Evolutionary conservation across 2,329 filamentous ascomycete species (phyloP).

Genomic region (Teratosphaeriaceae sp.): DNA sequence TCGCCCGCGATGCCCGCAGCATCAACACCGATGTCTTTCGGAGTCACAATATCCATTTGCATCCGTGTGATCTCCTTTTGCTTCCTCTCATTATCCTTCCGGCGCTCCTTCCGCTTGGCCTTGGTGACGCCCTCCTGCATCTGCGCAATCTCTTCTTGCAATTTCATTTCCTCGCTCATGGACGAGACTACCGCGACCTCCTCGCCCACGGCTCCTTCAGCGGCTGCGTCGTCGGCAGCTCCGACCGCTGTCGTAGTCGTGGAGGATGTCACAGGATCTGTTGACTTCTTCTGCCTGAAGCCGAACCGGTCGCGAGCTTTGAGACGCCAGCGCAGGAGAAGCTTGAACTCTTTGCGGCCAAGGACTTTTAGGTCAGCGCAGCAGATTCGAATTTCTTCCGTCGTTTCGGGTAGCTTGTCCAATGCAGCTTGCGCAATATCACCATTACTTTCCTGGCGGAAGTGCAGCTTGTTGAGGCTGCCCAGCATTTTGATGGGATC

Average conservation of each 20-base stretch:
- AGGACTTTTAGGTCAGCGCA: slow-evolving; percentile 83
- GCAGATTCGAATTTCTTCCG: slow-evolving; percentile 68
- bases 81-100: slow-evolving; percentile 88
- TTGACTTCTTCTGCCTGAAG: slow-evolving; percentile 66
- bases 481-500: slow-evolving; percentile 93
- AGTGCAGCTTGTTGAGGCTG: slow-evolving; percentile 74
- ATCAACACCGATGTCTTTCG: slow-evolving; percentile 87
- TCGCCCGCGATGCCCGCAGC: slow-evolving; percentile 57
- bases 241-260: slow-evolving; percentile 20
- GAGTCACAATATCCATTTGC: slow-evolving; percentile 95
- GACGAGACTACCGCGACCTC: slow-evolving; percentile 73
- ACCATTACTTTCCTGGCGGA: slow-evolving; percentile 65
- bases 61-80: slow-evolving; percentile 91
- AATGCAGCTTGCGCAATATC: slow-evolving; percentile 84
- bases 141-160: slow-evolving; percentile 30
- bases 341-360: slow-evolving; percentile 89
- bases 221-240: slow-evolving; percentile 34
- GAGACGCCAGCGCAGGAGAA: slow-evolving; percentile 81
- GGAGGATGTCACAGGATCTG: slow-evolving; percentile 7
- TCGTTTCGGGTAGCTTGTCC: slow-evolving; percentile 80
- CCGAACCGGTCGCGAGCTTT: slow-evolving; percentile 88
- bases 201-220: slow-evolving; percentile 36
- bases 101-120: slow-evolving; percentile 74
- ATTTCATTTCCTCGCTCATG: slow-evolving; percentile 86
- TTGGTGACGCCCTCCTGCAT: slow-evolving; percentile 79